phyloP scores from a whole-genome alignment of 2,329 filamentous ascomycete genomes.

The Fusarium sp. region DNA sequence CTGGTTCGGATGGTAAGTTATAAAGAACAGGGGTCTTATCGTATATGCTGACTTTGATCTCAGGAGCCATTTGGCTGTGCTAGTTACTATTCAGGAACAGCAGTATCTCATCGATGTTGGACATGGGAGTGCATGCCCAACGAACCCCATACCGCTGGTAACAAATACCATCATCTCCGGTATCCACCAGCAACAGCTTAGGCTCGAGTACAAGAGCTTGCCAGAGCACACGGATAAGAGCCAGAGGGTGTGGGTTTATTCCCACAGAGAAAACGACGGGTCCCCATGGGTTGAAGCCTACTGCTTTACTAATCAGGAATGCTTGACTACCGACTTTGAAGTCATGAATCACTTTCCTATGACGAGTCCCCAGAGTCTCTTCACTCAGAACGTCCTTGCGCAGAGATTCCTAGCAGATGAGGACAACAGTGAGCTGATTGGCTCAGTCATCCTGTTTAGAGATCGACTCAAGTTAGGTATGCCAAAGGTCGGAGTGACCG shows the following conservation, averaged over 20 bases:
- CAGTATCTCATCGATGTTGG: constrained; percentile 16
- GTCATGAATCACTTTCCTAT: constrained; percentile 15
- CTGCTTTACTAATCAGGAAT: constrained; percentile 18
- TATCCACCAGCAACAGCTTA: constrained; percentile 6
- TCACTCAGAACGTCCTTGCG: constrained; percentile 16
- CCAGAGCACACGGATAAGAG: background rate
- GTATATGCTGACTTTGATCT: background rate
- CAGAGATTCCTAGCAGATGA: constrained; percentile 7
- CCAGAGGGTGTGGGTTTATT: constrained; percentile 19
- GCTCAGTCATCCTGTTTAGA: constrained; percentile 1
- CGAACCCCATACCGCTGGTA: constrained; percentile 2
- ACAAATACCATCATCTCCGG: background rate
- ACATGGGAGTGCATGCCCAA: constrained; percentile 9
- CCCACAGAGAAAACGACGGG: background rate
- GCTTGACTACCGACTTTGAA: constrained; percentile 13
- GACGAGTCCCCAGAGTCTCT: constrained; percentile 18
- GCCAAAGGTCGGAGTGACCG: background rate
- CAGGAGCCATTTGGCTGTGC: constrained; percentile 9
- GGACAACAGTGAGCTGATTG: background rate
- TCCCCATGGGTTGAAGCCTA: constrained; percentile 7
- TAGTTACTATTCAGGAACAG: constrained; percentile 7
- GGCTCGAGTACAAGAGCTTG: constrained; percentile 10
- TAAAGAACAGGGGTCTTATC: background rate
- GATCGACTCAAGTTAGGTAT: background rate
- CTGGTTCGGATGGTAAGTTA: constrained; percentile 17